A percentile compares a stretch with the other conserved stretches of the same genome.
Evolutionary conservation across 2,329 filamentous ascomycete species (phyloP).

Genomic region (Lachnellula willkommii): DNA sequence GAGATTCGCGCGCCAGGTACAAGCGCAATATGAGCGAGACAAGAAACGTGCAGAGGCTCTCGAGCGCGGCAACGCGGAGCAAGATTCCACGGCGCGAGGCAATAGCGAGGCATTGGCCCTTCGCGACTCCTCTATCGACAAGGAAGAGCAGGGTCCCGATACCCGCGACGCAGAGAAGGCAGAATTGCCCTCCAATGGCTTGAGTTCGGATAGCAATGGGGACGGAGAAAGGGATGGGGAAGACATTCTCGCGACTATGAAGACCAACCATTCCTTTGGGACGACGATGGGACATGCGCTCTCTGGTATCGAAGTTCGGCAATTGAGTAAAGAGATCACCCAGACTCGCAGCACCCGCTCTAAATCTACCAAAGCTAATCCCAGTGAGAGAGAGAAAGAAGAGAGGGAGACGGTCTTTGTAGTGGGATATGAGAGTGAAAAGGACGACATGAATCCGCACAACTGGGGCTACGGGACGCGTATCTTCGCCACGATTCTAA

Average conservation of each 20-base stretch:
- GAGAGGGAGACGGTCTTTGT: conserved; percentile 32
- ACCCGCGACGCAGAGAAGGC: conserved; percentile 18
- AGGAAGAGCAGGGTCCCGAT: conserved; percentile 7
- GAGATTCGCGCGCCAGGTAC: conserved; percentile 15
- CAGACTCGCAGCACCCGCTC: conserved; percentile 3
- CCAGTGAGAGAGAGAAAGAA: background rate
- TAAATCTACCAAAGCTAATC: background rate
- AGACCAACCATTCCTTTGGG: conserved; percentile 15
- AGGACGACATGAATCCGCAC: conserved; percentile 36
- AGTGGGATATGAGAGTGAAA: conserved; percentile 36
- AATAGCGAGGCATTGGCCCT: conserved; percentile 1
- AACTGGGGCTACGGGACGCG: conserved; percentile 35
- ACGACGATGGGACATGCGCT: conserved; percentile 18
- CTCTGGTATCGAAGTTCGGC: conserved; percentile 20
- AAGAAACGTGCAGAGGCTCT: conserved; percentile 17
- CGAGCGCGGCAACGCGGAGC: conserved; percentile 18
- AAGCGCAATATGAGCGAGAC: conserved; percentile 21
- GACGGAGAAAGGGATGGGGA: background rate
- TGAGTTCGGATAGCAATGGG: background rate
- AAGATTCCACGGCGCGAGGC: background rate
- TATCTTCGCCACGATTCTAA: conserved; percentile 37
- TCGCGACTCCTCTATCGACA: conserved; percentile 15
- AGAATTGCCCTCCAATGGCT: background rate
- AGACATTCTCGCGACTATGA: conserved; percentile 1
- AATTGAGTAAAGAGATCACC: conserved; percentile 18